Evolutionary conservation across 768 basidiomycete species (phyloP), one percentile per base, ranked within the genome.

Genomic region (Tylopilus sp.): DNA sequence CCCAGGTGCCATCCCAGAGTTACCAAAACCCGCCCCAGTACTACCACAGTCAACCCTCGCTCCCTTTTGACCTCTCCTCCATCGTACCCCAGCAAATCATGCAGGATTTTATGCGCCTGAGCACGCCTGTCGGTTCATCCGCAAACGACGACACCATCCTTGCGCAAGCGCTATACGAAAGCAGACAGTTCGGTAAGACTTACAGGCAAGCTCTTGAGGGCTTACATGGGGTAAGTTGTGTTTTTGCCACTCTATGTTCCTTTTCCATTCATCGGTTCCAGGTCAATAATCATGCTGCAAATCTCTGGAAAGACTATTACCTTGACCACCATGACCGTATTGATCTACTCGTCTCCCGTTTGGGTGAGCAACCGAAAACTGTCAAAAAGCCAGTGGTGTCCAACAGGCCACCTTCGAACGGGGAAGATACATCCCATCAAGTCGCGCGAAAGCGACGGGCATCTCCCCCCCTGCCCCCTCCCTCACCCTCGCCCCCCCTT

Each of bases 241-340:
- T 39, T 47, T 51, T n/a, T 23, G 7, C 20, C n/a, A 21, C 23
- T 21, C 40, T 39, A 20, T 31, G 28, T 50, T 26, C 21, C 23
- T 13, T 55, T 30, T 52, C 38, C 42, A 1, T 52, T 57, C 5
- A 58, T 22, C 44, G 22, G 28, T 28, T 43, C 48, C 30, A 77
- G 76, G 66, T 73, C 42, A 75, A 79, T 39, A 71, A 73, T 23
- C 76, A 79, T 35, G 65, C 71, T 11, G 78, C 85, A 33, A 82
- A 75, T 63, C 68, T 85, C 21, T 90, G 87, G 87, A 89, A 88
- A 61, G 88, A 90, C 58, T 88, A 88, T 62, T 90, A 85, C 57
- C 74, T 90, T 15, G 85, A 88, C 50, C 76, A 88, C 59, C 81
- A 79, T 51, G 73, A 76, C 46, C 78, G 80, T 38, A 70, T 89